Base-by-base conservation (phyloP, 129 eudicot species). In the Helianthus tuberosus region DNA sequence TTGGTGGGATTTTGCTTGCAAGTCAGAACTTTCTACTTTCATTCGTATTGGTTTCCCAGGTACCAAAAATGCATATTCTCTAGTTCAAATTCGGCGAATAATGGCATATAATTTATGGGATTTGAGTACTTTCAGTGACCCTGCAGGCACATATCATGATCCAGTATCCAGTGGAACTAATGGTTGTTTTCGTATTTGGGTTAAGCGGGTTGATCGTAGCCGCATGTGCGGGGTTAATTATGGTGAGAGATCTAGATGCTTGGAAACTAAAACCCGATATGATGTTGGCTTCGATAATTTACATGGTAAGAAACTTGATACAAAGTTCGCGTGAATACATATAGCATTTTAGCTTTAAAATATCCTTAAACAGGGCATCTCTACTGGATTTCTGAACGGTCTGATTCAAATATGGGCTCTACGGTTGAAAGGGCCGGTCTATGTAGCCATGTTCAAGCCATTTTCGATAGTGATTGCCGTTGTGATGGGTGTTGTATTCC, bases 361-460 rank as follows among this genome's bases (percentile, higher is more conserved):
- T 47, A 11, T 64, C 38, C 57, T 39, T 76, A 47, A 50, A 15
- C 50, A 84, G 88, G 88, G 81, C 3, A 63, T 84, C 12, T 77
- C 84, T 69, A 77, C 78, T 32, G 76, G 76, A 68, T 85, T 78
- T 71, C 14, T 81, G 20, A 75, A 11, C 51, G 77, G 74, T 58
- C 47, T 74, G 13, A 78, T 87, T 52, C 85, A 75, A 36, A 71
- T 85, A 8, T 87, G 89, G 89, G 89, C 76, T 62, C 57, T 82
- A 47, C 69, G 75, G 3, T 64, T 74, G 70, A 87, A 87, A 70
- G 92, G 92, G n/a, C 92, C 89, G 0, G 75, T 87, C 4, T 84
- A 76, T 62, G 82, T 80, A 23, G 85, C 83, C 49, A 81, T 84
- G 85, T 87, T 87, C 60, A 87, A 81, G 81, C 92, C 83, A 14